Percentiles rank a stretch among this genome's conserved stretches.
These are phyloP conservation scores for Pyrenopolyporus hunteri DNA, from an alignment of 495 filamentous ascomycete genomes.

Conservation along the genomic window DNA sequence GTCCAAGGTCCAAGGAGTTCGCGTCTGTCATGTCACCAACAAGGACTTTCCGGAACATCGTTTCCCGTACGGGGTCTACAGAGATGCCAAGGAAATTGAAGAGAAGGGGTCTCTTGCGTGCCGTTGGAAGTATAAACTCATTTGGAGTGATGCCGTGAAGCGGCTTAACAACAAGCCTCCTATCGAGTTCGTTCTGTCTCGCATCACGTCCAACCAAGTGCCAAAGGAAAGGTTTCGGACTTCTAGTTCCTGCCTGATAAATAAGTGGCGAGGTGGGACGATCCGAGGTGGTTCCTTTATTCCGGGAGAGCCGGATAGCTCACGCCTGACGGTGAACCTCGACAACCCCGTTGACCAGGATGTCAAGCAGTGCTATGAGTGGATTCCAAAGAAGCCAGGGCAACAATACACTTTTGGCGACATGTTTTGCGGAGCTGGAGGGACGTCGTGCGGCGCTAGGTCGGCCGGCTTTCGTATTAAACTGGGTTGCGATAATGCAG, in stretches of 20 bases:
- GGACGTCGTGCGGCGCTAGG: constrained; percentile 71
- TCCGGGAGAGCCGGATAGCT: constrained; percentile 7
- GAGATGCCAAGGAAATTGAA: constrained; percentile 33
- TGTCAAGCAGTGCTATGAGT: background rate
- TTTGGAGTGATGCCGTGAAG: constrained; percentile 31
- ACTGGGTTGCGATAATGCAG: constrained; percentile 68
- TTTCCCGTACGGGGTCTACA: constrained; percentile 35
- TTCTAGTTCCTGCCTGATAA: constrained; percentile 28
- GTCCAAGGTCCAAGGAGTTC: constrained; percentile 38
- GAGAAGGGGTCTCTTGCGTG: constrained; percentile 48
- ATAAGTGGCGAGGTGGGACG: constrained; percentile 50
- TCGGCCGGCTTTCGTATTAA: constrained; percentile 64
- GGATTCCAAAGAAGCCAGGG: constrained; percentile 30
- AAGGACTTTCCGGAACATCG: constrained; percentile 49
- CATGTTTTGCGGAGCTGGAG: constrained; percentile 78
- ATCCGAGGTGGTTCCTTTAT: constrained; percentile 45
- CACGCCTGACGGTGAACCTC: constrained; percentile 15
- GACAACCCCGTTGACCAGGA: constrained; percentile 10
- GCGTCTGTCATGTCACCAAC: constrained; percentile 61
- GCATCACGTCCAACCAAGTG: constrained; percentile 38
- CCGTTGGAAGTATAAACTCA: constrained; percentile 41
- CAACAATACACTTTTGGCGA: constrained; percentile 71
- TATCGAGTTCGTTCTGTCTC: constrained; percentile 42
- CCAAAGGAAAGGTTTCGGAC: constrained; percentile 28
- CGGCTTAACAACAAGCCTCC: constrained; percentile 31